Evolutionary conservation across 2,329 filamentous ascomycete species (phyloP).

Genomic region (Ascochyta clinopodiicola): DNA sequence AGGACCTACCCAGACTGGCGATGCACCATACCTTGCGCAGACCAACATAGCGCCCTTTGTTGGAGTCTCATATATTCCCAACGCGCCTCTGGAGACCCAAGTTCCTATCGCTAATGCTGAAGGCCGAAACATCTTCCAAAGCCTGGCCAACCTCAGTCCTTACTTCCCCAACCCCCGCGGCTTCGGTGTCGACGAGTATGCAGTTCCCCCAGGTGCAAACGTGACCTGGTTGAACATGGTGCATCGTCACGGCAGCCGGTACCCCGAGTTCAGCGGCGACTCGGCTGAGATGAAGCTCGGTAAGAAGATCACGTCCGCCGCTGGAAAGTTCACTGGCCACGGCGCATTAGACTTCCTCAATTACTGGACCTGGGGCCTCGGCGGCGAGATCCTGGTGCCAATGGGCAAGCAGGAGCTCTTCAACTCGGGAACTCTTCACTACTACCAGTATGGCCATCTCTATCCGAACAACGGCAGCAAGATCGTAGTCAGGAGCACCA

Average conservation of each 20-base stretch:
- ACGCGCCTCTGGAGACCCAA: slow-evolving; percentile 73
- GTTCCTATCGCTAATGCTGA: slow-evolving; percentile 66
- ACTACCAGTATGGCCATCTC: slow-evolving; percentile 74
- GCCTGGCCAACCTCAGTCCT: slow-evolving; percentile 73
- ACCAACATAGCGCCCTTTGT: slow-evolving; percentile 70
- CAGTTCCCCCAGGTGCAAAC: slow-evolving; percentile 69
- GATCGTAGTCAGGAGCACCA: slow-evolving; percentile 75
- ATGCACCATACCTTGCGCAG: slow-evolving; percentile 73
- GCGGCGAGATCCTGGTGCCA: slow-evolving; percentile 74
- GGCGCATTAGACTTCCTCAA: slow-evolving; percentile 71
- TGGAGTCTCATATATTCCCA: slow-evolving; percentile 68
- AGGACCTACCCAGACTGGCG: slow-evolving; percentile 74
- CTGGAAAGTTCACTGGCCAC: slow-evolving; percentile 61
- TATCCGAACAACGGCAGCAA: slow-evolving; percentile 73
- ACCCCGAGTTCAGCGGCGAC: slow-evolving; percentile 67
- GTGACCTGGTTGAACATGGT: slow-evolving; percentile 76
- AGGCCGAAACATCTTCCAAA: slow-evolving; percentile 71
- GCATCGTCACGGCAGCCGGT: slow-evolving; percentile 75
- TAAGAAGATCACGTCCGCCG: slow-evolving; percentile 63
- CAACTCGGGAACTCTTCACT: slow-evolving; percentile 72
- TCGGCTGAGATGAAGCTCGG: slow-evolving; percentile 62
- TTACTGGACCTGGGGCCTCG: slow-evolving; percentile 72
- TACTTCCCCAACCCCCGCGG: slow-evolving; percentile 72
- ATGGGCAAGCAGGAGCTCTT: slow-evolving; percentile 76
- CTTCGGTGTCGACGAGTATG: slow-evolving; percentile 76